A percentile compares a stretch with the other conserved stretches of the same genome.
phyloP scores from a whole-genome alignment of 176 grass and related monocot genomes.

The Guadua angustifolia region DNA sequence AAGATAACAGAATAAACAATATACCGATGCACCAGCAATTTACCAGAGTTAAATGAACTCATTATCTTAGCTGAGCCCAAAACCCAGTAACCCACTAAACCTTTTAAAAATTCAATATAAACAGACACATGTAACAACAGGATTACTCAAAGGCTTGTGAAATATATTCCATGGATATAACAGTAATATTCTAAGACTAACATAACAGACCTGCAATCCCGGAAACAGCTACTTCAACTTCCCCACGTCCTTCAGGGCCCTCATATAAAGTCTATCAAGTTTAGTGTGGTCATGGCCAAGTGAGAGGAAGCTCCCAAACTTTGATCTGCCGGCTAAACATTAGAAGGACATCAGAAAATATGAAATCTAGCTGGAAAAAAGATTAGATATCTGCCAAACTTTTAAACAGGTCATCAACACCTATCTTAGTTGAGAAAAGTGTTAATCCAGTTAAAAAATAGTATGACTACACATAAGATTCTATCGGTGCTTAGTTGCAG shows the following conservation, averaged over 20 bases:
- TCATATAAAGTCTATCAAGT: constrained; percentile 86
- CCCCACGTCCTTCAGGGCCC: constrained; percentile 89
- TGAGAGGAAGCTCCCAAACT: constrained; percentile 80
- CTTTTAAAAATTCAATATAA: constrained; percentile 26
- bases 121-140: neutral
- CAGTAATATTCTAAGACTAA: neutral
- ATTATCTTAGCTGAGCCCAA: neutral
- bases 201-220: constrained; percentile 68
- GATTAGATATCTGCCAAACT: neutral
- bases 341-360: constrained; percentile 12
- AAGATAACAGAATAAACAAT: neutral
- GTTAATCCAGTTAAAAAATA: constrained; percentile 6
- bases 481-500: neutral
- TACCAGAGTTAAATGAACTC: neutral
- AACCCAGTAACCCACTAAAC: neutral
- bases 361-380: neutral
- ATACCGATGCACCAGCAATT: neutral
- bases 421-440: neutral
- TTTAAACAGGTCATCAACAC: neutral
- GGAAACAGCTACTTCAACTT: constrained; percentile 98
- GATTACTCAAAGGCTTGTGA: constrained; percentile 16
- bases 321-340: constrained; percentile 73
- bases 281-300: constrained; percentile 65
- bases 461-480: neutral
- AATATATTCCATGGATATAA: neutral